Evolutionary conservation across 2,329 filamentous ascomycete species (phyloP).

Genomic region (Colletotrichum musae): DNA sequence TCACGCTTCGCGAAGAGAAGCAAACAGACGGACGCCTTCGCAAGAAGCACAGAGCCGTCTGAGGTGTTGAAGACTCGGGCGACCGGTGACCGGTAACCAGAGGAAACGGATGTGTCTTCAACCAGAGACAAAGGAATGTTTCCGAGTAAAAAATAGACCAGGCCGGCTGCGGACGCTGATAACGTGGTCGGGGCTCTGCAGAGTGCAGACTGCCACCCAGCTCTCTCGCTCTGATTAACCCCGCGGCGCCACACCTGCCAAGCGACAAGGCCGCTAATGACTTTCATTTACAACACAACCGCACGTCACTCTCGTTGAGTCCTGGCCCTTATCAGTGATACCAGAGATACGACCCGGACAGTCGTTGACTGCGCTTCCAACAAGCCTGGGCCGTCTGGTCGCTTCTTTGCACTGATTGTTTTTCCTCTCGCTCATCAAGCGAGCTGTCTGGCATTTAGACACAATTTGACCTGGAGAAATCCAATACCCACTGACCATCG

Average conservation of each 20-base stretch:
- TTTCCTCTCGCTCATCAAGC: neutral
- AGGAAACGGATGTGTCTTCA: constrained; percentile 14
- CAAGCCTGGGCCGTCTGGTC: neutral
- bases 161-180: constrained; percentile 30
- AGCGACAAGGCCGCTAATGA: constrained; percentile 20
- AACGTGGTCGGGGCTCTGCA: constrained; percentile 13
- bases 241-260: constrained; percentile 38
- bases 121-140: constrained; percentile 24
- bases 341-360: constrained; percentile 3
- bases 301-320: constrained; percentile 23
- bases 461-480: neutral
- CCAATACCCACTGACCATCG: constrained; percentile 8
- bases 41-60: constrained; percentile 4
- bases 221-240: constrained; percentile 25
- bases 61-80: neutral
- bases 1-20: constrained; percentile 6
- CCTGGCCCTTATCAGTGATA: constrained; percentile 14
- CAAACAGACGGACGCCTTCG: neutral
- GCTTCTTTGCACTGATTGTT: neutral
- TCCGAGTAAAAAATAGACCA: constrained; percentile 8
- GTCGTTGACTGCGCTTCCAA: neutral
- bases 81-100: constrained; percentile 25
- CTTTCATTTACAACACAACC: constrained; percentile 29
- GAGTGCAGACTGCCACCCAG: constrained; percentile 3
- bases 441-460: constrained; percentile 2